Evolutionary conservation across 208 protist species (phyloP), one percentile per base, ranked within the genome.

Genomic region (Trypanosoma brucei): DNA sequence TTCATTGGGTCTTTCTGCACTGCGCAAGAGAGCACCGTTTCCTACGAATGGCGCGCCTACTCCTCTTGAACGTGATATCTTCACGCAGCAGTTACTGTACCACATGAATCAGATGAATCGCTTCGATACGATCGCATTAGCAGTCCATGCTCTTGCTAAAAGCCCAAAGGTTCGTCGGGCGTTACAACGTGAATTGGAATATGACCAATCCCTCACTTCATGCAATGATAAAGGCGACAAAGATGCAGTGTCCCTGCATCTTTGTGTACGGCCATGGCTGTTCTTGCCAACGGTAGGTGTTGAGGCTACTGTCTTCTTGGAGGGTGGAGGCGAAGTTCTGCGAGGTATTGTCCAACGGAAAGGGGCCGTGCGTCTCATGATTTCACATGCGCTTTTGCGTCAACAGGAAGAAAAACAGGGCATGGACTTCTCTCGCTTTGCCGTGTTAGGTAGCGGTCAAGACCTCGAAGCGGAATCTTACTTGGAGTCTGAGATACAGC

Each of bases 31-130:
- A 22, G 83, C 78, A 56, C 78, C 86, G n/a, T 80, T 87, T 40
- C 90, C 90, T 2, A 63, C 62, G 0, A 89, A 88, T 64, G 90
- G 86, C 30, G 75, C 79, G 30, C 84, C 82, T 3, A 95, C 90
- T 0, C 84, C 87, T 22, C 83, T 95, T 31, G 86, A 93, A 65
- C 82, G 90, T 3, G 90, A 95, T 55, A 31, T 92, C 30, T 79
- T 86, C 33, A 64, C 57, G 3, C 86, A 95, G 57, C 58, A 73
- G 42, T 57, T 95, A 30, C 75, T 86, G 57, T 91, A 88, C 49
- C 62, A 76, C 50, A 40, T 91, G 50, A 95, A 95, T 55, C 81
- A 84, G 62, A 62, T 83, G 45, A 91, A 92, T 40, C 61, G 74
- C 2, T 93, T 88, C 66, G 44, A 52, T 7, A 79, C 51, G 1